Conservation (phyloP, 257 asterid genomes). For the Solanum virginianum region DNA sequence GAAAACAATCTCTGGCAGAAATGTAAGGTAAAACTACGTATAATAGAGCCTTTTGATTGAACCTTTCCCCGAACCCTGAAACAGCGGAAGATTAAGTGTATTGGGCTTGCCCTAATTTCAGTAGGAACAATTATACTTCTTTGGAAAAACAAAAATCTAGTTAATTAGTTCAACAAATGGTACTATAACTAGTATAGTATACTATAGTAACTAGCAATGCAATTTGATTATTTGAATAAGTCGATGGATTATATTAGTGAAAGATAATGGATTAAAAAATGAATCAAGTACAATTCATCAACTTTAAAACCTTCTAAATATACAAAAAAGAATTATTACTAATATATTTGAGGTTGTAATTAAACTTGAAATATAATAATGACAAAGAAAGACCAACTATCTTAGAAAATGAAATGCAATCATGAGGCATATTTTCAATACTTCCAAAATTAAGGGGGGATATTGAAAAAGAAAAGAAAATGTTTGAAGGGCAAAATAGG, state of each 20-base stretch:
- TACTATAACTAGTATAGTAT: background rate
- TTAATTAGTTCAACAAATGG: background rate
- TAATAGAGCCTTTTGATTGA: accelerated
- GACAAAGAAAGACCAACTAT: background rate
- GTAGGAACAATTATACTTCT: too few relatives aligned
- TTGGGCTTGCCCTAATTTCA: too few relatives aligned
- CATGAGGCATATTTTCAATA: background rate
- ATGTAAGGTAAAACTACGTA: too few relatives aligned
- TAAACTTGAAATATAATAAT: background rate
- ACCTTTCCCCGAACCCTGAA: too few relatives aligned
- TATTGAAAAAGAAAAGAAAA: background rate
- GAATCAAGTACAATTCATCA: background rate
- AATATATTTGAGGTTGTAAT: background rate
- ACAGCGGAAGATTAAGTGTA: too few relatives aligned
- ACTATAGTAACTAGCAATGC: background rate
- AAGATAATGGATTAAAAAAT: background rate
- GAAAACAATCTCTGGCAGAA: too few relatives aligned
- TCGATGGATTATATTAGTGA: background rate
- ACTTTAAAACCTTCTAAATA: background rate
- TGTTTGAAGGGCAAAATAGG: background rate
- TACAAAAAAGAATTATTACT: background rate
- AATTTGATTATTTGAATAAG: background rate
- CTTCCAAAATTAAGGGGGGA: background rate
- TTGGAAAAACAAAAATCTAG: too few relatives aligned
- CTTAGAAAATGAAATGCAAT: background rate